These are phyloP conservation scores for Boletus rubescentipes DNA, from an alignment of 768 basidiomycete genomes.

Conservation along the genomic window DNA sequence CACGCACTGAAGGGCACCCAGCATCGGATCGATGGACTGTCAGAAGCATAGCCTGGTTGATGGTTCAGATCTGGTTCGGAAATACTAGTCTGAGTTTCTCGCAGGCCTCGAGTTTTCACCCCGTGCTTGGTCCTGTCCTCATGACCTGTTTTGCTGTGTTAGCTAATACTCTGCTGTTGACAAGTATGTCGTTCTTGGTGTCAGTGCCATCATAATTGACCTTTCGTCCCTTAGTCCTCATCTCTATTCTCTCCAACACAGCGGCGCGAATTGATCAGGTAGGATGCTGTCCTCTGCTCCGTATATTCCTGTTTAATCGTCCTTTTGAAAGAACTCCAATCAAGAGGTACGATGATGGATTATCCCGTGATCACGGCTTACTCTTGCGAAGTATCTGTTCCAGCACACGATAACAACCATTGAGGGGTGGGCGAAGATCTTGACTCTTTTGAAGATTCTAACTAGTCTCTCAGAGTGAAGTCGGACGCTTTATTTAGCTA, in stretches of 20 bases:
- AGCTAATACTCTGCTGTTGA: conserved; percentile 75
- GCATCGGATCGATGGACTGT: conserved; percentile 29
- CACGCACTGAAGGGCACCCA: conserved; percentile 30
- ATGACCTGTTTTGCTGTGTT: conserved; percentile 81
- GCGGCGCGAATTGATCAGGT: conserved; percentile 74
- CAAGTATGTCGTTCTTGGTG: conserved; percentile 51
- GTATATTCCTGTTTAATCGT: not conserved
- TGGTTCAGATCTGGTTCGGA: conserved; percentile 88
- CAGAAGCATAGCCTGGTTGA: conserved; percentile 72
- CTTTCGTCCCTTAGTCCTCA: conserved; percentile 47
- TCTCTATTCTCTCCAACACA: conserved; percentile 89
- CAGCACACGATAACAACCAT: conserved; percentile 85
- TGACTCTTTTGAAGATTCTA: not conserved
- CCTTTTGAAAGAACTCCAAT: conserved; percentile 48
- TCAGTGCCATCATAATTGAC: conserved; percentile 5
- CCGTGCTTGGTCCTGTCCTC: conserved; percentile 71
- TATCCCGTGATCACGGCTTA: conserved; percentile 13
- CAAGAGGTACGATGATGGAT: conserved; percentile 46
- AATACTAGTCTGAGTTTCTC: conserved; percentile 64
- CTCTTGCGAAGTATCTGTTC: conserved; percentile 67
- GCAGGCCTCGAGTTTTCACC: conserved; percentile 60
- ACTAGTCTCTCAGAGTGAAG: conserved; percentile 58
- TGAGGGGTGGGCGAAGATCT: conserved; percentile 59
- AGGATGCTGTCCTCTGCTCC: conserved; percentile 17
- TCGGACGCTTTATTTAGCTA: conserved; percentile 90